Evolutionary conservation across 352 stramenopile genomes (phyloP).

Genomic region (Globisporangium emineosum): DNA sequence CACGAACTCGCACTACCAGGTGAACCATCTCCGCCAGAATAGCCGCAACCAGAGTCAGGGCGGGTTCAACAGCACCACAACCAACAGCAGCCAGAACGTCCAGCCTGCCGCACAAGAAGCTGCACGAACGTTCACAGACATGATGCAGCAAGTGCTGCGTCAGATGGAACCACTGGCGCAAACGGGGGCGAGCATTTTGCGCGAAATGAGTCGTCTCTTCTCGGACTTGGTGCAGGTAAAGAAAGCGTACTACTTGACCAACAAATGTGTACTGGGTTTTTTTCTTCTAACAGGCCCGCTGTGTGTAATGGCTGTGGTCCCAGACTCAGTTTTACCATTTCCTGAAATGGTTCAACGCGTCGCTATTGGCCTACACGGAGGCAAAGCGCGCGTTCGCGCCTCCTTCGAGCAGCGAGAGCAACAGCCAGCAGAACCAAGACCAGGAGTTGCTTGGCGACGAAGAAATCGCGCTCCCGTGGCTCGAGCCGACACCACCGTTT

Average conservation of each 20-base stretch:
- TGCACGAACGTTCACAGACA: constrained; percentile 55
- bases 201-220: constrained; percentile 70
- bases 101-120: constrained; percentile 52
- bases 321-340: constrained; percentile 79
- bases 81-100: constrained; percentile 38
- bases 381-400: constrained; percentile 51
- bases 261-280: not conserved
- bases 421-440: not conserved
- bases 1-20: constrained; percentile 44
- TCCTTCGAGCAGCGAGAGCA: not conserved
- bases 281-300: not conserved
- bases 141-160: constrained; percentile 75
- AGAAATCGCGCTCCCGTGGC: constrained; percentile 45
- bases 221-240: constrained; percentile 74
- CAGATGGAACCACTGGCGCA: constrained; percentile 79
- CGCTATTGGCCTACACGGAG: constrained; percentile 66
- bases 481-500: constrained; percentile 65
- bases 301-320: not conserved
- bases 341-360: constrained; percentile 75
- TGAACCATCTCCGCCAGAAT: constrained; percentile 31
- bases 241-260: not conserved
- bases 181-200: constrained; percentile 58
- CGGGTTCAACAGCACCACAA: not conserved
- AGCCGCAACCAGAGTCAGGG: constrained; percentile 28
- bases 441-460: constrained; percentile 19